Evolutionary conservation across 1,284 basidiomycete genomes (phyloP).

Genomic region (Heterobasidion parviporum): DNA sequence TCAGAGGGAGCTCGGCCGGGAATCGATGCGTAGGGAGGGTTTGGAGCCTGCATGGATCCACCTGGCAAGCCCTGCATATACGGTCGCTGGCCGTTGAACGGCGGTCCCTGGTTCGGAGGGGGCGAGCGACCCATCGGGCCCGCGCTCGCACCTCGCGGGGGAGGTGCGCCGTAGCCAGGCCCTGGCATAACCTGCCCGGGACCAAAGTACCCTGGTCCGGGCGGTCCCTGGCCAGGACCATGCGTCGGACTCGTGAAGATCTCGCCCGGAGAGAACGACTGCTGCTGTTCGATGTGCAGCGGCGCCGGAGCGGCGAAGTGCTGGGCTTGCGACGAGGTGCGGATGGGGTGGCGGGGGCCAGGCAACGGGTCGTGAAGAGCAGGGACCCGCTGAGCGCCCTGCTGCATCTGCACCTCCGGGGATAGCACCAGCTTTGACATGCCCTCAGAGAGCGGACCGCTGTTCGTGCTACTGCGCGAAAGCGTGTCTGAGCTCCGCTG

Average conservation of each 20-base stretch:
- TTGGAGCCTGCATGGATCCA: constrained; percentile 3
- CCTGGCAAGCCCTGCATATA: not conserved
- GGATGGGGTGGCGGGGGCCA: constrained; percentile 5
- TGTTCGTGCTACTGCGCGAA: constrained; percentile 12
- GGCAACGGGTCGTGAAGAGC: constrained; percentile 12
- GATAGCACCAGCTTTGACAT: constrained; percentile 22
- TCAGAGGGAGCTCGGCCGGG: constrained; percentile 28
- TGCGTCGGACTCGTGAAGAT: constrained; percentile 10
- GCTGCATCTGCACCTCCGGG: constrained; percentile 17
- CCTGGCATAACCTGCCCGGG: constrained; percentile 17
- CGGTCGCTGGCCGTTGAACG: not conserved
- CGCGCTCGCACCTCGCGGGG: constrained; percentile 8
- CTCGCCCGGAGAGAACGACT: constrained; percentile 3
- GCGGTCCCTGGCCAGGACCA: not conserved
- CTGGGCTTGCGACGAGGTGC: constrained; percentile 9
- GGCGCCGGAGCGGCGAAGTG: not conserved
- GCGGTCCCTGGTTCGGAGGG: constrained; percentile 5
- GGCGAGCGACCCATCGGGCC: constrained; percentile 8
- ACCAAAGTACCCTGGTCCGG: constrained; percentile 7
- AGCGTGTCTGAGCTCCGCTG: constrained; percentile 6
- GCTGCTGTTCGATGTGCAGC: not conserved
- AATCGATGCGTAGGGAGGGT: constrained; percentile 9
- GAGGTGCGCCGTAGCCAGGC: not conserved
- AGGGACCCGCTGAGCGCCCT: constrained; percentile 13
- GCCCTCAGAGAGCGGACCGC: constrained; percentile 12